These are phyloP conservation scores for Umbellularia californica DNA, from an alignment of 164 flowering plant species.

Conservation along the genomic window DNA sequence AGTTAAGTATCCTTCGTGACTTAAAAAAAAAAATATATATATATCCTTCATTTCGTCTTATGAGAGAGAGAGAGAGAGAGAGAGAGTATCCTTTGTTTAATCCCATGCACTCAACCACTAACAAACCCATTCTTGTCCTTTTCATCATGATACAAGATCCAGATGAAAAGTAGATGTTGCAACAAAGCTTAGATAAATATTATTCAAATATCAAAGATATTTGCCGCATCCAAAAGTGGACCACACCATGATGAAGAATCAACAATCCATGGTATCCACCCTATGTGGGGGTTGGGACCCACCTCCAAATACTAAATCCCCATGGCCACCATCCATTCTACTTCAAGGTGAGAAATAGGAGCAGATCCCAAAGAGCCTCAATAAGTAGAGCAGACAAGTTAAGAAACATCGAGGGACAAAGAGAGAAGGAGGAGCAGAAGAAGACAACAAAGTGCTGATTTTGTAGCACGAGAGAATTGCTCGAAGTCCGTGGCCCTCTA, in stretches of 20 bases:
- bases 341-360: background rate
- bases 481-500: background rate
- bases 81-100: too few relatives aligned
- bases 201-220: too few relatives aligned
- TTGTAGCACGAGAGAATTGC: background rate
- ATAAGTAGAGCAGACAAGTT: background rate
- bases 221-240: background rate
- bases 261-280: too few relatives aligned
- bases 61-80: too few relatives aligned
- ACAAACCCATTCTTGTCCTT: too few relatives aligned
- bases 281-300: background rate
- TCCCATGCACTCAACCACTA: too few relatives aligned
- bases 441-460: background rate
- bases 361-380: background rate
- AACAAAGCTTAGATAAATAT: too few relatives aligned
- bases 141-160: too few relatives aligned
- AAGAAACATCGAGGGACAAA: background rate
- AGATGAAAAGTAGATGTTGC: too few relatives aligned
- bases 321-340: background rate
- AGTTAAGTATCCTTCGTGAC: too few relatives aligned
- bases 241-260: background rate
- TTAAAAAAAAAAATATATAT: too few relatives aligned
- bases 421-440: background rate
- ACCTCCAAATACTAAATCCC: background rate
- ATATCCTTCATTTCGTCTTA: too few relatives aligned